Conservation (phyloP, 2,329 filamentous ascomycete species). For the Paraconiothyrium sp. region DNA sequence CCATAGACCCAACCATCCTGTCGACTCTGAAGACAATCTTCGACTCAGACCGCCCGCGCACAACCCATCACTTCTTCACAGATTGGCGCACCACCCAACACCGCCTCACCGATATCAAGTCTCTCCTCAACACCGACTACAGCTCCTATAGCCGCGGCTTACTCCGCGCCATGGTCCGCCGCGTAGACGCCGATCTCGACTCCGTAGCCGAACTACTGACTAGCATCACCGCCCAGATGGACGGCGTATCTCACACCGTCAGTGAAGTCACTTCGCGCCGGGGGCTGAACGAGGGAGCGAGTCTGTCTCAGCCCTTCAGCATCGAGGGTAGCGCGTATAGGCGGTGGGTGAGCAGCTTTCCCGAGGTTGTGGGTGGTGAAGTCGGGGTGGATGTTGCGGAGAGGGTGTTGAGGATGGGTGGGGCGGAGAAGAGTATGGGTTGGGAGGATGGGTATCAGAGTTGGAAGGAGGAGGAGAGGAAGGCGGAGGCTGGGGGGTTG, state of each 20-base stretch:
- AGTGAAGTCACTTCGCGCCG: background rate
- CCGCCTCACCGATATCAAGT: background rate
- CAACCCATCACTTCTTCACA: conserved; percentile 14
- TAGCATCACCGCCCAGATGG: background rate
- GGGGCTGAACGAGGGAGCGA: background rate
- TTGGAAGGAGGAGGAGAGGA: background rate
- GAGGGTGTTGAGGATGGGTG: background rate
- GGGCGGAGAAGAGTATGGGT: conserved; percentile 5
- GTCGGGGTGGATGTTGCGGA: background rate
- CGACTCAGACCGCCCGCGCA: conserved; percentile 13
- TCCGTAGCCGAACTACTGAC: background rate
- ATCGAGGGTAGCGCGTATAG: conserved; percentile 19
- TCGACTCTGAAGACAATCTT: too few relatives aligned
- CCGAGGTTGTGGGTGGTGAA: conserved; percentile 16
- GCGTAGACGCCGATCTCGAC: background rate
- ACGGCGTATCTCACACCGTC: background rate
- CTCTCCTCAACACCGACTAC: background rate
- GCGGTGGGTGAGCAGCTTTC: conserved; percentile 19
- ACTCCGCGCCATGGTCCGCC: background rate
- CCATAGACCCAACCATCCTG: conserved; percentile 3
- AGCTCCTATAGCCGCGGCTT: background rate
- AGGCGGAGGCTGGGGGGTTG: background rate
- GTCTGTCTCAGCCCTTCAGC: conserved; percentile 9
- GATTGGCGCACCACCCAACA: conserved; percentile 15
- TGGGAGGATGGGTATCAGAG: background rate